Evolutionary conservation across 441 rosid genomes (phyloP).

Genomic region (Adansonia gregorii): DNA sequence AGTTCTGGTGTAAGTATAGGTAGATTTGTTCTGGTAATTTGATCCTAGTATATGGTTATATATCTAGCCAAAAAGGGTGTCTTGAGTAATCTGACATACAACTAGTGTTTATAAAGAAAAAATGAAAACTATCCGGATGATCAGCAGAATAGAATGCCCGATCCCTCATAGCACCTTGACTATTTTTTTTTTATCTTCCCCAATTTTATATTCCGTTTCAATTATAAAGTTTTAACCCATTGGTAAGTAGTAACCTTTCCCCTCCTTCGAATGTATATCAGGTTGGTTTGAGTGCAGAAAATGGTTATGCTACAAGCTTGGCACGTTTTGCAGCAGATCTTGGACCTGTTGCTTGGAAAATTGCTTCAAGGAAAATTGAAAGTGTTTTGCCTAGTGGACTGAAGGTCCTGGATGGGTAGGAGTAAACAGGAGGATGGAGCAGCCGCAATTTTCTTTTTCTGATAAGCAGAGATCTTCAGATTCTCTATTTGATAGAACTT

Average conservation of each 20-base stretch:
- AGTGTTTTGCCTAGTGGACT: slow-evolving; percentile 51
- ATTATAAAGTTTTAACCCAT: not conserved
- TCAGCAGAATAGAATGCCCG: not conserved
- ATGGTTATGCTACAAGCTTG: slow-evolving; percentile 69
- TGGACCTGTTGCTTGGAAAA: slow-evolving; percentile 64
- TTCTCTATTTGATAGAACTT: slow-evolving; percentile 36
- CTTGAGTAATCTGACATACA: not conserved
- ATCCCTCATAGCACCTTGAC: not conserved
- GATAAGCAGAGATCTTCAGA: slow-evolving; percentile 37
- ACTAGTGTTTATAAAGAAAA: not conserved
- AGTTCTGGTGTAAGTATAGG: not conserved
- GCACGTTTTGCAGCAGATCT: slow-evolving; percentile 63
- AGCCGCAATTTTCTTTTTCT: slow-evolving; percentile 31
- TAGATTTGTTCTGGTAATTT: not conserved
- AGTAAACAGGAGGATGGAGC: slow-evolving; percentile 50
- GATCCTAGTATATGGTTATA: not conserved
- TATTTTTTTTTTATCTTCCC: not conserved
- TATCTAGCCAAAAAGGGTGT: slow-evolving; percentile 4
- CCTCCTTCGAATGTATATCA: slow-evolving; percentile 37
- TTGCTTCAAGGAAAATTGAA: slow-evolving; percentile 54
- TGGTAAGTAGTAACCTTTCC: slow-evolving; percentile 15
- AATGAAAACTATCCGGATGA: not conserved
- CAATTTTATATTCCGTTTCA: not conserved
- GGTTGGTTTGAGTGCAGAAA: slow-evolving; percentile 73
- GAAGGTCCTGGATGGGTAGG: slow-evolving; percentile 72